A percentile compares a stretch with the other conserved stretches of the same genome.
Conservation (phyloP, 441 rosid genomes). For the Erodium chrysanthum region DNA sequence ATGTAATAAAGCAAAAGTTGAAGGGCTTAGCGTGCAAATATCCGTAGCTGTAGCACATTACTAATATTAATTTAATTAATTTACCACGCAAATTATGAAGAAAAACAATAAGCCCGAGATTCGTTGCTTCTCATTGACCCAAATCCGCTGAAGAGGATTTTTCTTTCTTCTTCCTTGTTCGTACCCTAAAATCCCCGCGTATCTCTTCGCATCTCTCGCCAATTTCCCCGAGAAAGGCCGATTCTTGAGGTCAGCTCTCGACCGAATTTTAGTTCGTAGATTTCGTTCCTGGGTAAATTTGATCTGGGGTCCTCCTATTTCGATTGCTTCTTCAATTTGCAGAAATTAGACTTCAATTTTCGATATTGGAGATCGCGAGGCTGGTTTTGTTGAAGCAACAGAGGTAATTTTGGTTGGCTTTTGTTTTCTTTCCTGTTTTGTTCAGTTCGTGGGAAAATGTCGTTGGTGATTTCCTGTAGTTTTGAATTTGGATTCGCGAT, state of each 20-base stretch:
- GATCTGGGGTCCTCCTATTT: not conserved
- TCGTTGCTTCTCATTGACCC: not conserved
- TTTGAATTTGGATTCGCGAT: not conserved
- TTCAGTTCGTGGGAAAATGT: not conserved
- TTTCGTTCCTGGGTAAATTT: not conserved
- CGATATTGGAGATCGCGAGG: conserved; percentile 6
- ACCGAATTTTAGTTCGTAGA: conserved; percentile 1
- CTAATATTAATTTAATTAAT: too few relatives aligned
- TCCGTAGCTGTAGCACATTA: too few relatives aligned
- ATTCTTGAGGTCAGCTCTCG: conserved; percentile 3
- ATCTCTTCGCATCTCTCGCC: not conserved
- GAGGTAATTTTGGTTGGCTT: not conserved
- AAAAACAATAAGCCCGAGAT: not conserved
- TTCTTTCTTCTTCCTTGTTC: not conserved
- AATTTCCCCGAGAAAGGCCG: conserved; percentile 2
- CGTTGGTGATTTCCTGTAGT: not conserved
- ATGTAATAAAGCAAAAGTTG: too few relatives aligned
- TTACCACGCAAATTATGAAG: too few relatives aligned
- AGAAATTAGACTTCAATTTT: not conserved
- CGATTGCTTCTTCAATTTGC: not conserved
- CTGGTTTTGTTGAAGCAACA: conserved; percentile 8
- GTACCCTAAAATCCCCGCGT: not conserved
- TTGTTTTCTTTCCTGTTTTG: not conserved
- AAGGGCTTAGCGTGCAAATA: too few relatives aligned
- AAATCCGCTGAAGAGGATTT: not conserved